These are phyloP conservation scores for Tolypocladium amazonense DNA, from an alignment of 2,329 filamentous ascomycete species.

Conservation along the genomic window DNA sequence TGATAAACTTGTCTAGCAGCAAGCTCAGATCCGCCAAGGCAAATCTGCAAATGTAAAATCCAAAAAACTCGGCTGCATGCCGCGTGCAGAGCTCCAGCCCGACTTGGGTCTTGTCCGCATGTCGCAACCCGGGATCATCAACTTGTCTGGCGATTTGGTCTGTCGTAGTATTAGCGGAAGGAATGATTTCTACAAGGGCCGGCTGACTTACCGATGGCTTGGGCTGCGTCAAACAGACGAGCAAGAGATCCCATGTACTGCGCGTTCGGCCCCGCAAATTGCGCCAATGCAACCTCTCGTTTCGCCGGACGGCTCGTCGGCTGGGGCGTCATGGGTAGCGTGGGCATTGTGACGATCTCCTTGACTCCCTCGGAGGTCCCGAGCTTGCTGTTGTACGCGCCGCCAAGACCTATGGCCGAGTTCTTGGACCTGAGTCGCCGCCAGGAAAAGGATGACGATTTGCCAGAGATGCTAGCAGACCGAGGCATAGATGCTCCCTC, in stretches of 20 bases:
- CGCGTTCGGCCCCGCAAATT: slow-evolving; percentile 74
- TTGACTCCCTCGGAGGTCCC: slow-evolving; percentile 13
- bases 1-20: slow-evolving; percentile 93
- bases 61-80: slow-evolving; percentile 95
- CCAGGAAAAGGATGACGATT: slow-evolving; percentile 68
- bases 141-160: slow-evolving; percentile 95
- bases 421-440: slow-evolving; percentile 83
- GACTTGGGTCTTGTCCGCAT: slow-evolving; percentile 88
- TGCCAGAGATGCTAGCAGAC: slow-evolving; percentile 55
- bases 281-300: slow-evolving; percentile 56
- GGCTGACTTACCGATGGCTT: slow-evolving; percentile 66
- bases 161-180: slow-evolving; percentile 21
- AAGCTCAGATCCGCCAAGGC: slow-evolving; percentile 75
- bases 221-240: slow-evolving; percentile 83
- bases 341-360: slow-evolving; percentile 48
- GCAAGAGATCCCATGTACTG: slow-evolving; percentile 88
- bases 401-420: slow-evolving; percentile 52
- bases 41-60: slow-evolving; percentile 92
- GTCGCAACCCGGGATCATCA: slow-evolving; percentile 84
- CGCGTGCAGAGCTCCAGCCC: slow-evolving; percentile 87
- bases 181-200: no score
- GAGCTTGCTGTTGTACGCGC: slow-evolving; percentile 29
- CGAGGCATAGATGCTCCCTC: slow-evolving; percentile 35
- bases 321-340: slow-evolving; percentile 63
- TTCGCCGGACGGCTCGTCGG: slow-evolving; percentile 59